phyloP scores from a whole-genome alignment of 2,329 filamentous ascomycete genomes.

The Colletotrichum gigasporum region DNA sequence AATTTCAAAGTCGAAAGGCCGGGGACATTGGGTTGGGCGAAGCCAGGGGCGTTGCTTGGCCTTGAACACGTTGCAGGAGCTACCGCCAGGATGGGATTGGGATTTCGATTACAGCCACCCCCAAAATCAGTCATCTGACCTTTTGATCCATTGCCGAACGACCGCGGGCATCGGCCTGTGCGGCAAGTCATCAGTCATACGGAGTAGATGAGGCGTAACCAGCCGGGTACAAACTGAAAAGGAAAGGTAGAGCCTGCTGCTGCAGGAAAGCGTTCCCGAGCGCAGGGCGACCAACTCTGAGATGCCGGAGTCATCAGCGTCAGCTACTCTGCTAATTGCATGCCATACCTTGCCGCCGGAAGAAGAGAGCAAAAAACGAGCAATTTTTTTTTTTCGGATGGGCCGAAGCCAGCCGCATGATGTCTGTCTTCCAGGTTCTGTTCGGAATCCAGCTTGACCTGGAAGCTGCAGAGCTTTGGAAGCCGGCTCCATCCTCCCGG shows the following conservation, averaged over 20 bases:
- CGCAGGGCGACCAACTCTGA: background rate
- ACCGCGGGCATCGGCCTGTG: slow-evolving; percentile 1
- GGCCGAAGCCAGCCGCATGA: slow-evolving; percentile 25
- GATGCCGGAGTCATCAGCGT: background rate
- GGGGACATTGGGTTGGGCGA: background rate
- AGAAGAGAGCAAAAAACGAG: background rate
- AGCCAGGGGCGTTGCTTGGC: slow-evolving; percentile 15
- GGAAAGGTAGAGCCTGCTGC: background rate
- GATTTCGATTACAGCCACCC: slow-evolving; percentile 6
- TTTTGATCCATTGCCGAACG: slow-evolving; percentile 1
- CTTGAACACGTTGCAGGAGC: slow-evolving; percentile 4
- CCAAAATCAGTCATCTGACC: slow-evolving; percentile 26
- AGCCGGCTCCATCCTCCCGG: too few species aligned
- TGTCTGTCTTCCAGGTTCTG: too few species aligned
- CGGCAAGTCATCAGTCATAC: background rate
- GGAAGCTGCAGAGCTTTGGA: background rate
- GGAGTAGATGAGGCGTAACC: background rate
- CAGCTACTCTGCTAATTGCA: background rate
- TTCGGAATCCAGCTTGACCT: background rate
- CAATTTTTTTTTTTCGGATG: background rate
- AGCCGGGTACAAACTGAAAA: slow-evolving; percentile 9
- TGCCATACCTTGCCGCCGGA: background rate
- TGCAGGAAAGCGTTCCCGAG: slow-evolving; percentile 12
- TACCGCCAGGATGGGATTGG: background rate
- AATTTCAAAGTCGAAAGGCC: background rate